Evolutionary conservation across 345 rosid species (phyloP).

Genomic region (Boechera retrofracta): DNA sequence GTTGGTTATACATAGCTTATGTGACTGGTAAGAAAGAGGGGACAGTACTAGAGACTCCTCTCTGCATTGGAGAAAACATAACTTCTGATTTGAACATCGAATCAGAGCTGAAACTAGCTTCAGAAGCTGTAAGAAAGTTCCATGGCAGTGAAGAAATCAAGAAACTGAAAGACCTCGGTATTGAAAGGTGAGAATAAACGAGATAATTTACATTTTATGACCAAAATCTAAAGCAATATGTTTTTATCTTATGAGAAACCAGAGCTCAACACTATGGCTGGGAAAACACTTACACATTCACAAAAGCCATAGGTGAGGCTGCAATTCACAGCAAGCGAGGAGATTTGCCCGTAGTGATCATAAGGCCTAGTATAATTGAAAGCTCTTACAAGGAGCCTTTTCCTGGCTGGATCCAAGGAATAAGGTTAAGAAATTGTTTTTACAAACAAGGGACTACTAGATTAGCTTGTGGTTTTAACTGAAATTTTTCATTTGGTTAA

Average conservation of each 20-base stretch:
- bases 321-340: conserved; percentile 55
- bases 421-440: conserved; percentile 21
- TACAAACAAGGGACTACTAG: background rate
- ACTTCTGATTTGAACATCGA: conserved; percentile 39
- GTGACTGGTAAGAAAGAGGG: conserved; percentile 67
- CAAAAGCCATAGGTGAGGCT: conserved; percentile 91
- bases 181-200: conserved; percentile 44
- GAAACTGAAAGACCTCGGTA: conserved; percentile 49
- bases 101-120: conserved; percentile 51
- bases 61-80: conserved; percentile 35
- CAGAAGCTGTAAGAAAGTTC: conserved; percentile 33
- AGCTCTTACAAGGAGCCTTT: conserved; percentile 91
- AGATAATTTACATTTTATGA: background rate
- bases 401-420: conserved; percentile 93
- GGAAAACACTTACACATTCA: conserved; percentile 85
- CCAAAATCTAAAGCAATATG: background rate
- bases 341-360: conserved; percentile 55
- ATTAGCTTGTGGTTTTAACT: background rate
- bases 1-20: conserved; percentile 49
- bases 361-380: conserved; percentile 69
- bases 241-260: background rate
- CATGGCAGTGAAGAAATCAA: conserved; percentile 23
- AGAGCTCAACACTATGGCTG: conserved; percentile 82
- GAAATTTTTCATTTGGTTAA: background rate
- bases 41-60: conserved; percentile 42